These are phyloP conservation scores for Mycena pura DNA, from an alignment of 768 basidiomycete species.

Conservation along the genomic window DNA sequence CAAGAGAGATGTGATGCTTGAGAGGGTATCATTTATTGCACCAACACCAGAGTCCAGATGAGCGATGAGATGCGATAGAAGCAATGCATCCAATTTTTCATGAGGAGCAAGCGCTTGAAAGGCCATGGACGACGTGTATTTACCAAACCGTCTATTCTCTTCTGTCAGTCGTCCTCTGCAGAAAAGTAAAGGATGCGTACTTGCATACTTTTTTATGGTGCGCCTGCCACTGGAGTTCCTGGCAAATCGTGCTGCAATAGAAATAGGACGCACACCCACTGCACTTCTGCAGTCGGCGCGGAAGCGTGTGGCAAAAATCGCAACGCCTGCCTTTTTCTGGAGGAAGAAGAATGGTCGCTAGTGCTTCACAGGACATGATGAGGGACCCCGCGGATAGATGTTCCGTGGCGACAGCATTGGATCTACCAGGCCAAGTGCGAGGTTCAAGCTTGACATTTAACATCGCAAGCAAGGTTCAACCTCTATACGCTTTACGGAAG, in stretches of 20 bases:
- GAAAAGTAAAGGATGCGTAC: constrained; percentile 3
- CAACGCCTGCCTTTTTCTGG: constrained; percentile 70
- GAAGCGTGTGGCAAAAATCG: constrained; percentile 61
- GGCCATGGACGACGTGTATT: constrained; percentile 50
- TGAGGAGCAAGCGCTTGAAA: constrained; percentile 59
- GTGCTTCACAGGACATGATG: constrained; percentile 52
- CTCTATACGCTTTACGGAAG: not conserved
- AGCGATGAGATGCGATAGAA: constrained; percentile 69
- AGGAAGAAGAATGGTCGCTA: constrained; percentile 57
- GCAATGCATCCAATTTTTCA: constrained; percentile 64
- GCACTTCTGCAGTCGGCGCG: constrained; percentile 58
- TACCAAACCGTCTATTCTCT: constrained; percentile 39
- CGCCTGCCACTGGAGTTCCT: constrained; percentile 67
- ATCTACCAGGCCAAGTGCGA: constrained; percentile 55
- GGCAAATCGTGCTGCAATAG: constrained; percentile 76
- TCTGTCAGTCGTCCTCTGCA: not conserved
- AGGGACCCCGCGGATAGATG: constrained; percentile 51
- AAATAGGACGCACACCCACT: constrained; percentile 73
- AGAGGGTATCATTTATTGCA: constrained; percentile 35
- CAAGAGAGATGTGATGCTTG: constrained; percentile 51
- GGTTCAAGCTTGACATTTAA: constrained; percentile 40
- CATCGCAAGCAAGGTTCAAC: constrained; percentile 6
- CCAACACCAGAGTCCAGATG: constrained; percentile 37
- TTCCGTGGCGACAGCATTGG: constrained; percentile 51
- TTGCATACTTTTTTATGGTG: constrained; percentile 79